Evolutionary conservation across 495 filamentous ascomycete genomes (phyloP).

Genomic region (Pseudotulostoma volvatum): DNA sequence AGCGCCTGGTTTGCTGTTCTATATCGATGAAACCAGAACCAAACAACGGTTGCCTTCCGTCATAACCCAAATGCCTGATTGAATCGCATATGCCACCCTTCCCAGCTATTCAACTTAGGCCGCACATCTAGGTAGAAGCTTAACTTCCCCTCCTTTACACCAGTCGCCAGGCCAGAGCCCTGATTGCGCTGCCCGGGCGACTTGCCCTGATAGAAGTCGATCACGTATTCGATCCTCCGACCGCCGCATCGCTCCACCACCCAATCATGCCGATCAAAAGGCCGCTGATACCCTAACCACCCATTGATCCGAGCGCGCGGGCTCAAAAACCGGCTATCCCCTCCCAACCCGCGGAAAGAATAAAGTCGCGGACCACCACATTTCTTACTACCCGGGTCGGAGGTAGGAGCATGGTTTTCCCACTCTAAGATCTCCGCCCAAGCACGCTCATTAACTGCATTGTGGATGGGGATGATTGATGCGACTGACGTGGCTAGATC

Average conservation of each 20-base stretch:
- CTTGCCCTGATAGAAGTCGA: conserved; percentile 90
- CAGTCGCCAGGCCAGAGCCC: conserved; percentile 19
- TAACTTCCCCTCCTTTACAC: conserved; percentile 43
- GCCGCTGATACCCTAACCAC: conserved; percentile 68
- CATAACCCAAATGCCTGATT: conserved; percentile 43
- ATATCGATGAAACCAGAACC: too few species aligned
- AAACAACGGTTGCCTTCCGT: too few species aligned
- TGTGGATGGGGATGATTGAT: conserved; percentile 91
- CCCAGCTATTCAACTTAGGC: conserved; percentile 83
- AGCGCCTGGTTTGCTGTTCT: too few species aligned
- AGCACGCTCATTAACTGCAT: conserved; percentile 85
- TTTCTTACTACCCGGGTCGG: conserved; percentile 34
- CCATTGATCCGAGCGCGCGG: conserved; percentile 71
- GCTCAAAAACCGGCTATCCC: conserved; percentile 50
- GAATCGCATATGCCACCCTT: conserved; percentile 75
- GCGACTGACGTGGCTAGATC: conserved; percentile 55
- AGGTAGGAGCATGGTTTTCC: conserved; percentile 47
- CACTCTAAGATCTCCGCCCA: conserved; percentile 73
- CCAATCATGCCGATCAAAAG: conserved; percentile 97
- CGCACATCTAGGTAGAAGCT: conserved; percentile 92
- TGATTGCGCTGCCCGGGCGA: conserved; percentile 10
- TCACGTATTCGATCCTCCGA: conserved; percentile 81
- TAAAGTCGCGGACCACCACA: conserved; percentile 73
- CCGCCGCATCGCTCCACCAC: conserved; percentile 78
- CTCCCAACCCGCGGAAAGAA: conserved; percentile 57